A percentile compares a stretch with the other conserved stretches of the same genome.
phyloP scores from a whole-genome alignment of 1,284 basidiomycete species.

The Ustilago xerochloae region DNA sequence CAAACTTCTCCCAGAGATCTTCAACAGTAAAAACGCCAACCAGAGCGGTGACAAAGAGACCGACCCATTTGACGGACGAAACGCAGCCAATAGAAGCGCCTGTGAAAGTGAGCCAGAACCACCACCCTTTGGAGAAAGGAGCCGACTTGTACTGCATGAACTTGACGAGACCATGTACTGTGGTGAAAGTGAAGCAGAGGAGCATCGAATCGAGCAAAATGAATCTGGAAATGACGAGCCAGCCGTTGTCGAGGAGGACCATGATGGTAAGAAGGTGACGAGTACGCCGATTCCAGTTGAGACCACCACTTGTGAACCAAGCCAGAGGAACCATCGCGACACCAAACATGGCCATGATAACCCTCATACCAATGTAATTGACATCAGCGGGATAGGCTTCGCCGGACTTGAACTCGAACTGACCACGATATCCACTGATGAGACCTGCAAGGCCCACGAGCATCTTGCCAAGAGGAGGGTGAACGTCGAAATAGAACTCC shows the following conservation, averaged over 20 bases:
- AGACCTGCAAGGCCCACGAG: constrained; percentile 92
- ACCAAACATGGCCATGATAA: constrained; percentile 92
- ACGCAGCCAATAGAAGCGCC: constrained; percentile 94
- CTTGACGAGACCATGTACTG: constrained; percentile 92
- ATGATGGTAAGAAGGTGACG: constrained; percentile 93
- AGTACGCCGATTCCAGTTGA: constrained; percentile 89
- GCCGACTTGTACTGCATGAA: constrained; percentile 91
- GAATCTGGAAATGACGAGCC: constrained; percentile 95
- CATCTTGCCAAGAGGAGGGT: constrained; percentile 98
- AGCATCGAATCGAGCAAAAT: constrained; percentile 98
- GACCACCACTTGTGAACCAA: constrained; percentile 95
- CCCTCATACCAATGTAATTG: constrained; percentile 92
- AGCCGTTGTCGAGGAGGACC: constrained; percentile 89
- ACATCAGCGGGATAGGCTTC: constrained; percentile 84
- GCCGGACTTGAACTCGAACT: constrained; percentile 95
- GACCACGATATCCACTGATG: constrained; percentile 88
- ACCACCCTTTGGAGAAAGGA: constrained; percentile 94
- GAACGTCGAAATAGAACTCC: constrained; percentile 70
- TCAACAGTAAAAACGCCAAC: constrained; percentile 96
- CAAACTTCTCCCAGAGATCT: constrained; percentile 98
- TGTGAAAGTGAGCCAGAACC: constrained; percentile 91
- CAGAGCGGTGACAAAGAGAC: constrained; percentile 91
- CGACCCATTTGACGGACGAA: constrained; percentile 96
- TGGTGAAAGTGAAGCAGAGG: constrained; percentile 96
- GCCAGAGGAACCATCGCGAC: constrained; percentile 94